Evolutionary conservation across 805 yeast genomes (phyloP), one percentile per base, ranked within the genome.

Genomic region (Cyberlindnera xylosilytica): DNA sequence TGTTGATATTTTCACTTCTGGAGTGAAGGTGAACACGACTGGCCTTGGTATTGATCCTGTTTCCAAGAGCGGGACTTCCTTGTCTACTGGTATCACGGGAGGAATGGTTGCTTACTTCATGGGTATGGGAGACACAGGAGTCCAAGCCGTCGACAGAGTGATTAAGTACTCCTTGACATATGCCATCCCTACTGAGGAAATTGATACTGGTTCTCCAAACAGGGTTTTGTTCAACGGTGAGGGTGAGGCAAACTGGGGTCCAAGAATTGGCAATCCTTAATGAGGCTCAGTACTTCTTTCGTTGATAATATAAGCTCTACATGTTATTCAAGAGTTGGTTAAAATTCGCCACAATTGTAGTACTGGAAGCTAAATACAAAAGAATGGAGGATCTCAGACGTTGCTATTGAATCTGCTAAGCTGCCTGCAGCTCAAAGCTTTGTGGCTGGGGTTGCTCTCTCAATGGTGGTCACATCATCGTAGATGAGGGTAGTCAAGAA

Each of bases 401-500:
- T n/a, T n/a, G n/a, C n/a, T n/a, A n/a, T n/a, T n/a, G n/a, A n/a
- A n/a, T n/a, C n/a, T n/a, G n/a, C n/a, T n/a, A n/a, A n/a, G n/a
- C n/a, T n/a, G n/a, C n/a, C n/a, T n/a, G n/a, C n/a, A 12, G 27
- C 15, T 49, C 33, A 53, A 35, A 53, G 45, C 39, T 48, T 53
- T 9, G 47, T 41, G 13, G 57, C 57, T 6, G 47, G 40, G 2
- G 34, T 23, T 10, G 53, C 19, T 51, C 54, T 56, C 38, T 53
- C 68, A 34, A 66, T 44, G 3, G 85, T 78, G 36, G 81, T 75
- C 44, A 81, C 74, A 44, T 85, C 86, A 53, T 84, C 89, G 62
- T 85, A 85, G 58, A 85, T 72, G 64, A 84, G 71, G 27, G 83
- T 80, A 36, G 95, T 85, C 56, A 85, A 76, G 65, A 85, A 85